Evolutionary conservation across 306 rosid species (phyloP).

Genomic region (Gleditsia sinensis): DNA sequence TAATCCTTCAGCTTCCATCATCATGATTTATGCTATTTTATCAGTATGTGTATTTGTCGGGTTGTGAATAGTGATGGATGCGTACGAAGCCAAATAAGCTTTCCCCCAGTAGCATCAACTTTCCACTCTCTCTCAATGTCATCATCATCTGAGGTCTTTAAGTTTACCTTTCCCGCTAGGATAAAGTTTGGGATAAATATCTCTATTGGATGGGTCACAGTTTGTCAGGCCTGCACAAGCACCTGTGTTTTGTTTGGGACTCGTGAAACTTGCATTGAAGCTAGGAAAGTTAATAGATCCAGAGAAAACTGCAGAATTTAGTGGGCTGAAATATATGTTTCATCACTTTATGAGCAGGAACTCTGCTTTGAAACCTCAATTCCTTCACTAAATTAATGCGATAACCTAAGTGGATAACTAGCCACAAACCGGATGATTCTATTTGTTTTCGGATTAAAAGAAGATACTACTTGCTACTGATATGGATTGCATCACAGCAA

Average conservation of each 20-base stretch:
- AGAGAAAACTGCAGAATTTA: background rate
- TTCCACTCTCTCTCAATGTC: background rate
- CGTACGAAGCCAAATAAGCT: slow-evolving; percentile 27
- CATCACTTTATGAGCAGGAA: background rate
- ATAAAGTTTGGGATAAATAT: background rate
- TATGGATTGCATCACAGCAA: background rate
- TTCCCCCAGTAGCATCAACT: slow-evolving; percentile 32
- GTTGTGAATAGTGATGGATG: background rate
- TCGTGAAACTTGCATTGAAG: background rate
- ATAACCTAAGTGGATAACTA: background rate
- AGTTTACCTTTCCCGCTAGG: background rate
- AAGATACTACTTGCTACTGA: background rate
- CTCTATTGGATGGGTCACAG: background rate
- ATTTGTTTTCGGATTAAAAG: too few relatives aligned
- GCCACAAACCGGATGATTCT: background rate
- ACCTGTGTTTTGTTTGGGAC: too few relatives aligned
- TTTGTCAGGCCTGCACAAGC: background rate
- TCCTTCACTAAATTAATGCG: background rate
- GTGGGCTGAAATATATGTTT: background rate
- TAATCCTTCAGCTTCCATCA: background rate
- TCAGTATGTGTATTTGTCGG: background rate
- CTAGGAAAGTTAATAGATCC: background rate
- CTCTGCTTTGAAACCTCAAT: background rate
- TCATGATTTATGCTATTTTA: background rate
- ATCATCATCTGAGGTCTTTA: background rate